A percentile compares a stretch with the other conserved stretches of the same genome.
Conservation (phyloP, 23 red algal species). For the Gracilariopsis chorda region DNA sequence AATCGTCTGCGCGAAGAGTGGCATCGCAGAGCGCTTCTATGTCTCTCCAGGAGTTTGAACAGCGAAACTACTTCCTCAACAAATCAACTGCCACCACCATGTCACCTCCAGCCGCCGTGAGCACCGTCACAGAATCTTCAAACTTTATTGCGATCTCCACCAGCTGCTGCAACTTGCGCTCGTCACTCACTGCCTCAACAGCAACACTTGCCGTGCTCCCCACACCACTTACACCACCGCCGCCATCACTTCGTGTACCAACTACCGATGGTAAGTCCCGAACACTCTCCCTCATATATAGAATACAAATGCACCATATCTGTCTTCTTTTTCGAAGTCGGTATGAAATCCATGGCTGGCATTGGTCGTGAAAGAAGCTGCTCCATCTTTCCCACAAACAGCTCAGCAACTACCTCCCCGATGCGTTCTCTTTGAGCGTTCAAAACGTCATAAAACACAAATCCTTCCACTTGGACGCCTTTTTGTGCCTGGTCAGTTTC, state of each 20-base stretch:
- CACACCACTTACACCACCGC: neutral
- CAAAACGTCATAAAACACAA: conserved; percentile 33
- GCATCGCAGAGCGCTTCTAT: too few species aligned
- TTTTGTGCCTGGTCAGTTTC: neutral
- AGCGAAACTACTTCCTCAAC: conserved; percentile 35
- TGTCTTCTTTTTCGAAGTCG: conserved; percentile 1
- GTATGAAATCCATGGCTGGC: neutral
- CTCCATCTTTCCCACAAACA: conserved; percentile 22
- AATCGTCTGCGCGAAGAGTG: too few species aligned
- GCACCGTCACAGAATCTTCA: conserved; percentile 20
- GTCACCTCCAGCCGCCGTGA: conserved; percentile 50
- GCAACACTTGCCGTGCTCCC: neutral
- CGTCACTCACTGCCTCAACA: neutral
- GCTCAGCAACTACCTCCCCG: conserved; percentile 9
- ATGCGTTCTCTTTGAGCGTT: conserved; percentile 16
- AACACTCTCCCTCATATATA: neutral
- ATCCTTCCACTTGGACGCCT: neutral
- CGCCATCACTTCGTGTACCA: too few species aligned
- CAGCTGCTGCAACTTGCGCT: conserved; percentile 45
- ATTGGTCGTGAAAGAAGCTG: conserved; percentile 25
- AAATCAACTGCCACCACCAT: conserved; percentile 72
- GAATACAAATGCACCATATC: conserved; percentile 11
- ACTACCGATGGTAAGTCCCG: too few species aligned
- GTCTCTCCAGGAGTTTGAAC: too few species aligned
- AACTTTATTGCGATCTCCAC: conserved; percentile 57